These are phyloP conservation scores for Lachnellula suecica DNA, from an alignment of 2,329 filamentous ascomycete genomes.

Conservation along the genomic window DNA sequence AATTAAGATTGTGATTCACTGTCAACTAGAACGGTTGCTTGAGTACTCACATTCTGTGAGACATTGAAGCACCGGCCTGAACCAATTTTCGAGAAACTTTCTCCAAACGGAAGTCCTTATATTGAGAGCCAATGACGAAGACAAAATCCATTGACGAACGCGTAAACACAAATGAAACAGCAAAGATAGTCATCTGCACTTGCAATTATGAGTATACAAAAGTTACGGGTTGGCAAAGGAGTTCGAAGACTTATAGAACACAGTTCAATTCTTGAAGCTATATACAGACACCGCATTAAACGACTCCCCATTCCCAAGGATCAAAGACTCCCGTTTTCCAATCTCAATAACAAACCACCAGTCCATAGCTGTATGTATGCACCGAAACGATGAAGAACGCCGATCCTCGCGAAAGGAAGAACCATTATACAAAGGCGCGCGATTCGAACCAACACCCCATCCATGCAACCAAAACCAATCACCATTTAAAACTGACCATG, in stretches of 20 bases:
- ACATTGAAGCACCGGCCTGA: not conserved
- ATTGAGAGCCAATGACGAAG: too few relatives aligned
- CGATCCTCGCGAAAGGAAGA: not conserved
- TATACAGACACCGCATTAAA: not conserved
- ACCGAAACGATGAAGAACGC: not conserved
- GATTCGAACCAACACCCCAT: not conserved
- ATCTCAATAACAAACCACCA: not conserved
- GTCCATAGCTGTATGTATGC: not conserved
- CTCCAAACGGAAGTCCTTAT: too few relatives aligned
- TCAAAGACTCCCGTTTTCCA: too few relatives aligned
- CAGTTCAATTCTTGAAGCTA: not conserved
- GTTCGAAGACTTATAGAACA: not conserved
- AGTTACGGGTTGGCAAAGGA: not conserved
- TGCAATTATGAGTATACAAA: too few relatives aligned
- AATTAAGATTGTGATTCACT: too few relatives aligned
- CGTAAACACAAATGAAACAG: not conserved
- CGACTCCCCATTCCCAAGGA: too few relatives aligned
- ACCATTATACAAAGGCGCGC: too few relatives aligned
- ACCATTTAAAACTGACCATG: constrained; percentile 1
- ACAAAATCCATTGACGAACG: too few relatives aligned
- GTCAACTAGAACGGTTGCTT: too few relatives aligned
- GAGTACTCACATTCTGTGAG: too few relatives aligned
- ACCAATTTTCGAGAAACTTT: not conserved
- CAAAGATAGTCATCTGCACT: too few relatives aligned
- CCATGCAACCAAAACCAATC: not conserved